Base-by-base conservation (phyloP, 257 asterid genomes). In the Petunia secreta region DNA sequence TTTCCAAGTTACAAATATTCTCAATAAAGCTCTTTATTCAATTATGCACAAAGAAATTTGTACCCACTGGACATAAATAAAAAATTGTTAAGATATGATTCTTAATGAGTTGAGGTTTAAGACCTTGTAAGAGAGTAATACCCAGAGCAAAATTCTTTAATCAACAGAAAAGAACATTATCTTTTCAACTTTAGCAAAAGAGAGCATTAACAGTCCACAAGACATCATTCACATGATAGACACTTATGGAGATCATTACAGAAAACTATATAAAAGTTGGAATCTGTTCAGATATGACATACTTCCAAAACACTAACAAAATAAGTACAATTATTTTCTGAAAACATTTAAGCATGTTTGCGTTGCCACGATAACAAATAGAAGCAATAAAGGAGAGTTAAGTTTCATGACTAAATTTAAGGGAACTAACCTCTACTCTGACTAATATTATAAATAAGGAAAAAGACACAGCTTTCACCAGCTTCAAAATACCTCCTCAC, bases 321-420 rank as follows among this genome's bases (percentile, higher is more conserved):
- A 50, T 13, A 36, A 73, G 43, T 73, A 44, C 60, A 73, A 13
- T 52, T 50, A 73, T 73, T 50, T 73, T 73, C 62, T 6, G 38
- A 55, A 15, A 67, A 67, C 38, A 43, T 67, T 43, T 34, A 73
- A 73, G 78, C 78, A 73, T 36, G 78, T 71, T 44, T 48, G 77
- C n/a, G 60, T 48, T 71, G 60, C 77, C 60, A 10, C 60, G 50
- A 11, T 25, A 73, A 57, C 36, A 57, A 57, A 34, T 34, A 3
- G 46, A 36, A 73, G 78, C 62, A 50, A 44, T 34, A 50, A 9
- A 67, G 55, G 50, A 73, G 36, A 36, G 46, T 50, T 50, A 13
- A 73, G 50, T 46, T 48, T 50, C 62, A 73, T 10, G 57, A 52
- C 48, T 0, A 50, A 43, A 50, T 34, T 50, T 71, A 34, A 52